Evolutionary conservation across 257 asterid genomes (phyloP).

Genomic region (Nicotiana knightiana): DNA sequence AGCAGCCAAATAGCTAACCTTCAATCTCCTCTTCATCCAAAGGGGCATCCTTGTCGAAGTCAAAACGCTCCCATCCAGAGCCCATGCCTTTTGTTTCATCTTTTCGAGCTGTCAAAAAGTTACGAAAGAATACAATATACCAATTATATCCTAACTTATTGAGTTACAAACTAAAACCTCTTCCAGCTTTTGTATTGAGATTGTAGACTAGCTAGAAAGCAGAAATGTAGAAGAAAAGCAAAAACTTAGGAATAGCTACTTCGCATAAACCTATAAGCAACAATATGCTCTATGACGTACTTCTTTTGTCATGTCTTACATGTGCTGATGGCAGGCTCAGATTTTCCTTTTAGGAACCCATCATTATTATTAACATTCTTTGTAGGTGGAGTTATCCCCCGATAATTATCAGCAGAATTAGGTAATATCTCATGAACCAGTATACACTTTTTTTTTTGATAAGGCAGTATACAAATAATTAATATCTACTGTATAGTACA

Average conservation of each 20-base stretch:
- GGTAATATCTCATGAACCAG: background rate
- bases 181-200: background rate
- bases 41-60: conserved; percentile 87
- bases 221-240: background rate
- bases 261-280: background rate
- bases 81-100: conserved; percentile 76
- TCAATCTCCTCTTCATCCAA: conserved; percentile 88
- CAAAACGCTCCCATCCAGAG: conserved; percentile 95
- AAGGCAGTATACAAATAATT: background rate
- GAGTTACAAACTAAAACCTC: background rate
- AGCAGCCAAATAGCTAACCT: conserved; percentile 35
- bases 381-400: background rate
- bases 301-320: background rate
- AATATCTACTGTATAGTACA: background rate
- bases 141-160: background rate
- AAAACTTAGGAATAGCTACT: background rate
- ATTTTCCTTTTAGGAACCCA: background rate
- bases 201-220: background rate
- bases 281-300: background rate
- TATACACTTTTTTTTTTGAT: background rate
- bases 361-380: background rate
- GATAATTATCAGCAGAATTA: background rate
- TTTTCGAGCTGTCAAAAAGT: conserved; percentile 47
- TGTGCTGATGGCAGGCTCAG: background rate
- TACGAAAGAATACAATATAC: background rate